Percentiles rank a stretch among this genome's conserved stretches.
Evolutionary conservation across 2,329 filamentous ascomycete species (phyloP).

Genomic region (Penicillium sp.): DNA sequence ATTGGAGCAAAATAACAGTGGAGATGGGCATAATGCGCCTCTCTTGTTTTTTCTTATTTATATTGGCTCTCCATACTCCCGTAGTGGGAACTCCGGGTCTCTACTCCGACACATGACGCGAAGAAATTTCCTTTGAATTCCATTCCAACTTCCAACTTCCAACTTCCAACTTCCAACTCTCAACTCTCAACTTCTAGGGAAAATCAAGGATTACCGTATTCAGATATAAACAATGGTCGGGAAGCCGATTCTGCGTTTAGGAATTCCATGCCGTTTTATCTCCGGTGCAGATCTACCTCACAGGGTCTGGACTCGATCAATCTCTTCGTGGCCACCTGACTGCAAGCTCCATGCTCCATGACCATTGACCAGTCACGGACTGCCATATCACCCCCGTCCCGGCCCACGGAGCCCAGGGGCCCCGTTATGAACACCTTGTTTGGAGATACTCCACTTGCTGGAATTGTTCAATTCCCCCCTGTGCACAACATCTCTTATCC

Average conservation of each 20-base stretch:
- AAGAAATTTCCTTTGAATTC: slow-evolving; percentile 23
- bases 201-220: too few relatives aligned
- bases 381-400: not conserved
- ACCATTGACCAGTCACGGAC: not conserved
- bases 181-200: too few relatives aligned
- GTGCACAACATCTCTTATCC: not conserved
- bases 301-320: slow-evolving; percentile 11
- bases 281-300: not conserved
- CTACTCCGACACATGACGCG: slow-evolving; percentile 33
- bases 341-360: slow-evolving; percentile 4
- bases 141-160: too few relatives aligned
- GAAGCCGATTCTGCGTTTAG: too few relatives aligned
- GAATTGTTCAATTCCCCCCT: not conserved
- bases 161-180: too few relatives aligned
- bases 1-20: slow-evolving; percentile 28
- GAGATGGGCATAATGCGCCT: slow-evolving; percentile 10
- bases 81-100: slow-evolving; percentile 11
- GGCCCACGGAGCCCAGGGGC: not conserved
- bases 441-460: slow-evolving; percentile 5
- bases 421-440: slow-evolving; percentile 9
- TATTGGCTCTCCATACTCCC: too few relatives aligned
- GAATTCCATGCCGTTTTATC: not conserved
- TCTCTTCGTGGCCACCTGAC: slow-evolving; percentile 15
- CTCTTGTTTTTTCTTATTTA: not conserved
- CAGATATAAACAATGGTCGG: too few relatives aligned